phyloP scores from a whole-genome alignment of 1,284 basidiomycete species.

The Ceratobasidium sp. region DNA sequence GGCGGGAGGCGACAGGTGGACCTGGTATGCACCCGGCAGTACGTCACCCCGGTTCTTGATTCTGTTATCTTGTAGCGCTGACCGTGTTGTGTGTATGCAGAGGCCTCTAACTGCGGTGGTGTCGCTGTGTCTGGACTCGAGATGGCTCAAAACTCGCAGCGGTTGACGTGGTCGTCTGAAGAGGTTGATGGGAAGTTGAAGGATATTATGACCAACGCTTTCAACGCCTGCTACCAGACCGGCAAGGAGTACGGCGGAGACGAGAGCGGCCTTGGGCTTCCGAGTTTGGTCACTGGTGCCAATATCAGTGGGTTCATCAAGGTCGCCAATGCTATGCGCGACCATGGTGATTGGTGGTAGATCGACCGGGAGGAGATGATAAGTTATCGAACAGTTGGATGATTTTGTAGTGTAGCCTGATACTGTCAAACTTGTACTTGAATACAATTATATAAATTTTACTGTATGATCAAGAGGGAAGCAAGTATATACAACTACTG shows the following conservation, averaged over 20 bases:
- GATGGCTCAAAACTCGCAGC: slow-evolving; percentile 85
- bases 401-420: slow-evolving; percentile 26
- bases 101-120: slow-evolving; percentile 79
- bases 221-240: slow-evolving; percentile 63
- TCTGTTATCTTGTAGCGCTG: neutral
- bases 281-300: slow-evolving; percentile 76
- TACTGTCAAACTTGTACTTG: slow-evolving; percentile 33
- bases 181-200: slow-evolving; percentile 82
- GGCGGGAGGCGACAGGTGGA: slow-evolving; percentile 60
- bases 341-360: slow-evolving; percentile 82
- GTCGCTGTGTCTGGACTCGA: slow-evolving; percentile 81
- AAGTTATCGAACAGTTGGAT: slow-evolving; percentile 29
- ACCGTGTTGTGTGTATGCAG: slow-evolving; percentile 52
- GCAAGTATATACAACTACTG: neutral
- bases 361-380: neutral
- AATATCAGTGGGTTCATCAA: slow-evolving; percentile 85
- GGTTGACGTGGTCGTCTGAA: slow-evolving; percentile 73
- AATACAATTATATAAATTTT: slow-evolving; percentile 5
- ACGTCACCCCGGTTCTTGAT: slow-evolving; percentile 50
- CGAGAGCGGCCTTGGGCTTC: slow-evolving; percentile 53
- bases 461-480: neutral
- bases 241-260: slow-evolving; percentile 64
- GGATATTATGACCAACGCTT: slow-evolving; percentile 81
- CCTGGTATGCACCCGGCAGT: slow-evolving; percentile 82
- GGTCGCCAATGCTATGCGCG: slow-evolving; percentile 75